Percentiles rank a stretch among this genome's conserved stretches.
Conservation (phyloP, 78 protist species). For the Carpediemonas membranifera region DNA sequence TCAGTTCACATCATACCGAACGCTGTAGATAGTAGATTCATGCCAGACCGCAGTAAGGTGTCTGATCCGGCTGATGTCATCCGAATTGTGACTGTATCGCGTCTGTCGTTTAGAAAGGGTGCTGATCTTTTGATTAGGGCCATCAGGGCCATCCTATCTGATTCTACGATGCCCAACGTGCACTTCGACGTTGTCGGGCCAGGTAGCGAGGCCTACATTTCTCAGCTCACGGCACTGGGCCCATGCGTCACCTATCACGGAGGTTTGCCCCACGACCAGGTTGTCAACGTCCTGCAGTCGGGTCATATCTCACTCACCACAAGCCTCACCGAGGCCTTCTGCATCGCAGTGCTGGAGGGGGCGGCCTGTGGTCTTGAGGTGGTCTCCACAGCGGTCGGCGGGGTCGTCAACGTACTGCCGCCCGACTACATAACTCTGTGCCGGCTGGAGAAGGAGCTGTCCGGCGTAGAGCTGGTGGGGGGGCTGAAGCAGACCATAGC, state of each 20-base stretch:
- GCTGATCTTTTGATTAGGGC: constrained; percentile 40
- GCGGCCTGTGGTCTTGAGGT: constrained; percentile 53
- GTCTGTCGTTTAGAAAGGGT: constrained; percentile 87
- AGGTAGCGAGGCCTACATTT: too few species aligned
- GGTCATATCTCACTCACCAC: constrained; percentile 86
- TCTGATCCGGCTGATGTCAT: constrained; percentile 24
- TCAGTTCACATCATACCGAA: constrained; percentile 83
- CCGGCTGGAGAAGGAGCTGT: too few species aligned
- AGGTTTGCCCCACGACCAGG: too few species aligned
- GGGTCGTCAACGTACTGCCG: too few species aligned
- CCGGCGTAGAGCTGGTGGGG: too few species aligned
- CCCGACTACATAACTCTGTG: too few species aligned
- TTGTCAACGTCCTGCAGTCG: constrained; percentile 50
- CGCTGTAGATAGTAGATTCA: constrained; percentile 71
- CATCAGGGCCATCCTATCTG: too few species aligned
- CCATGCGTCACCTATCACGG: too few species aligned
- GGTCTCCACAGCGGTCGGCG: constrained; percentile 23
- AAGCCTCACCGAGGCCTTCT: constrained; percentile 91
- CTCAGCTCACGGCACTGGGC: too few species aligned
- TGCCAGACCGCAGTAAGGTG: constrained; percentile 56
- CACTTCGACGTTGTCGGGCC: constrained; percentile 60
- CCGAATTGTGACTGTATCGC: constrained; percentile 67
- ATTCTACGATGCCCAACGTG: constrained; percentile 48
- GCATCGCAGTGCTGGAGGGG: constrained; percentile 93
- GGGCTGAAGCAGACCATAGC: too few species aligned